Conservation (phyloP, 805 yeast genomes). For the Pichia thaimueangensis region DNA sequence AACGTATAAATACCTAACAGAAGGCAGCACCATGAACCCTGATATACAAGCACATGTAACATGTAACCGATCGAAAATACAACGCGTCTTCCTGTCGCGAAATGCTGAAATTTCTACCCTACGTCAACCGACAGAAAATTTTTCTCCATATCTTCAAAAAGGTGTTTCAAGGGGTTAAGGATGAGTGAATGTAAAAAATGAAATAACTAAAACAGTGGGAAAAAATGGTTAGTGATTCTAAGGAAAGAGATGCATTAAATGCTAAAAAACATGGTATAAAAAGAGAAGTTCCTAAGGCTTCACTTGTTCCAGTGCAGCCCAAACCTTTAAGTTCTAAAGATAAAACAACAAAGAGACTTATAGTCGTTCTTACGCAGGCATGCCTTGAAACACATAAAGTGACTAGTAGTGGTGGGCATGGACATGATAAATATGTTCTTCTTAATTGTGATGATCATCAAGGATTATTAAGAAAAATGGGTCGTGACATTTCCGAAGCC, state of each 20-base stretch:
- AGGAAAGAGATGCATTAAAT: conserved; percentile 39
- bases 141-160: too few relatives aligned
- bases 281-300: conserved; percentile 41
- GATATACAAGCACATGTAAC: too few relatives aligned
- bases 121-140: too few relatives aligned
- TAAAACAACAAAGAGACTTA: conserved; percentile 76
- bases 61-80: too few relatives aligned
- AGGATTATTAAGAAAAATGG: conserved; percentile 90
- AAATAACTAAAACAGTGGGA: too few relatives aligned
- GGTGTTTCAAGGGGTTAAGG: too few relatives aligned
- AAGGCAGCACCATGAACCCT: too few relatives aligned
- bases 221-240: conserved; percentile 45
- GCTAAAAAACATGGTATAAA: conserved; percentile 14
- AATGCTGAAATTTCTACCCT: too few relatives aligned
- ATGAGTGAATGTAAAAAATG: too few relatives aligned
- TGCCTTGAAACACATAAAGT: conserved; percentile 92
- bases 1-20: too few relatives aligned
- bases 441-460: conserved; percentile 98
- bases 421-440: conserved; percentile 87
- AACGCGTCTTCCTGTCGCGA: too few relatives aligned
- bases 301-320: conserved; percentile 85
- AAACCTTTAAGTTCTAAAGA: conserved; percentile 74
- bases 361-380: conserved; percentile 94
- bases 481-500: conserved; percentile 95
- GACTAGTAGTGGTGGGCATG: conserved; percentile 60